These are phyloP conservation scores for Alternaria conjuncta DNA, from an alignment of 2,329 filamentous ascomycete genomes.

Conservation along the genomic window DNA sequence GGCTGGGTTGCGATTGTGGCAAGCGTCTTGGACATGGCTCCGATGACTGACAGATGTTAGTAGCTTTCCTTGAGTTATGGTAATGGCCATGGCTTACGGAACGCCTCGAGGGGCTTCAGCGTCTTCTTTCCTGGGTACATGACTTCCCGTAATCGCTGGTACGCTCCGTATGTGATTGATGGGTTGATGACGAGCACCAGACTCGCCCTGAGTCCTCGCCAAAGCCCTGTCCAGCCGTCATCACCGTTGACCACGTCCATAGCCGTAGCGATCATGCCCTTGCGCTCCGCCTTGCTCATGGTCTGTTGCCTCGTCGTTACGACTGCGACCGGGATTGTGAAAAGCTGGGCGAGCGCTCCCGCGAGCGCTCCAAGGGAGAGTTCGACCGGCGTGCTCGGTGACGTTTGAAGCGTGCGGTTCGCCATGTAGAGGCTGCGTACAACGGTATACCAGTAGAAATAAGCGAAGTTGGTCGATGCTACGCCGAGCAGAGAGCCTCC, in stretches of 20 bases:
- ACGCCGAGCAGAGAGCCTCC: constrained; percentile 86
- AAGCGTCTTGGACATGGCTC: constrained; percentile 88
- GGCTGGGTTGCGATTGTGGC: constrained; percentile 94
- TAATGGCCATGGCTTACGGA: constrained; percentile 67
- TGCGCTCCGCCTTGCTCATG: constrained; percentile 81
- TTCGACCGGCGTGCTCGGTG: constrained; percentile 81
- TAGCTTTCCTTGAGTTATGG: neutral
- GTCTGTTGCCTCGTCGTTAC: constrained; percentile 97
- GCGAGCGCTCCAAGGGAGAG: constrained; percentile 84
- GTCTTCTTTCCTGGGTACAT: constrained; percentile 79
- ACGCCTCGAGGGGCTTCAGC: constrained; percentile 85
- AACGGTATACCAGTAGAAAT: constrained; percentile 98
- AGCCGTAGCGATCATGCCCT: constrained; percentile 85
- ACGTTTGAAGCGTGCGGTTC: constrained; percentile 62
- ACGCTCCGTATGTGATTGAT: constrained; percentile 96
- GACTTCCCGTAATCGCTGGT: constrained; percentile 81
- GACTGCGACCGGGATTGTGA: constrained; percentile 95
- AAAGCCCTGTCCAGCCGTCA: constrained; percentile 86
- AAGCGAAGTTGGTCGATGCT: constrained; percentile 97
- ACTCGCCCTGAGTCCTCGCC: constrained; percentile 95
- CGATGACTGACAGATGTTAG: constrained; percentile 68
- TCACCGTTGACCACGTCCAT: constrained; percentile 88
- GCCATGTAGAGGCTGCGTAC: constrained; percentile 80
- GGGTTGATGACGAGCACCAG: constrained; percentile 95
- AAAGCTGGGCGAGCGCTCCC: constrained; percentile 89